A percentile compares a stretch with the other conserved stretches of the same genome.
Conservation (phyloP, 129 eudicot species). For the Flaveria sonorensis region DNA sequence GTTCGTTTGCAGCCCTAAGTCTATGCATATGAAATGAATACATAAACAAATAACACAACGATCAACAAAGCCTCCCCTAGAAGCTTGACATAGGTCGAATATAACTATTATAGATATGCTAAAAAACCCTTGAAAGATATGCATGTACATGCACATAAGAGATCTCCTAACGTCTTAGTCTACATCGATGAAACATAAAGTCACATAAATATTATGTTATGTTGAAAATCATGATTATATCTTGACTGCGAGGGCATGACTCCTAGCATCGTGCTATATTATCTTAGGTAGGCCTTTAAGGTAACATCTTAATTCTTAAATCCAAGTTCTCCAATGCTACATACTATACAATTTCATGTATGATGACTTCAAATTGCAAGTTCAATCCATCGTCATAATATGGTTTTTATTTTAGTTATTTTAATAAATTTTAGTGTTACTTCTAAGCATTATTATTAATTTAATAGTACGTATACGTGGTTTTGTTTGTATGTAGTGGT, state of each 20-base stretch:
- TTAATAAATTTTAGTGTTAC: too few relatives aligned
- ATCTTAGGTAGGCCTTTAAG: background rate
- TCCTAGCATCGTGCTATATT: background rate
- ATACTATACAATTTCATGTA: background rate
- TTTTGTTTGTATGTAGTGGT: background rate
- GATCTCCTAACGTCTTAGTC: background rate
- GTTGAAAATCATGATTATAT: background rate
- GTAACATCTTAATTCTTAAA: background rate
- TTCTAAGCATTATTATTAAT: too few relatives aligned
- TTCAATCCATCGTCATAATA: background rate
- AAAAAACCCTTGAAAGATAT: background rate
- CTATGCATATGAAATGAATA: background rate
- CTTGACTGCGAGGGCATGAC: background rate
- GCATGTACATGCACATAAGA: background rate
- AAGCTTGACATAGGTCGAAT: background rate
- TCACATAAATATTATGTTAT: background rate
- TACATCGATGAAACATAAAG: background rate
- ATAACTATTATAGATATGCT: background rate
- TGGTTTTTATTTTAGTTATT: background rate
- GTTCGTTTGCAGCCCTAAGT: too few relatives aligned
- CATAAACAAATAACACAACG: background rate
- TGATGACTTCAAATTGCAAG: too few relatives aligned
- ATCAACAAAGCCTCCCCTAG: background rate
- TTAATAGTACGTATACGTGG: background rate
- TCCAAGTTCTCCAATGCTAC: background rate